Conservation (phyloP, 1,139 yeast genomes). For the Scheffersomyces lignicola region DNA sequence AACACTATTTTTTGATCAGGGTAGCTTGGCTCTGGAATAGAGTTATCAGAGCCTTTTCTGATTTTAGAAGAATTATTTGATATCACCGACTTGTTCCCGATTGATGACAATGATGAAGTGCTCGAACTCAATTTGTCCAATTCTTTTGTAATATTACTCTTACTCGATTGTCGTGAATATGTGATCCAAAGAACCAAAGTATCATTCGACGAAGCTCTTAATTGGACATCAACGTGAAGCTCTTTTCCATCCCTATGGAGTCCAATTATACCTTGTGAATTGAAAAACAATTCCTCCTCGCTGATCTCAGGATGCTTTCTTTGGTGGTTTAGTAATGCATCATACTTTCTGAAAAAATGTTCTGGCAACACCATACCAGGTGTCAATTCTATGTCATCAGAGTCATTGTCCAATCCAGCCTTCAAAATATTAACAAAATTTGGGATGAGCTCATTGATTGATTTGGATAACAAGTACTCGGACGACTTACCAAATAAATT, state of each 20-base stretch:
- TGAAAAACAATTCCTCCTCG: constrained; percentile 51
- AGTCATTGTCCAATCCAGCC: constrained; percentile 42
- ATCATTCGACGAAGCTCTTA: constrained; percentile 64
- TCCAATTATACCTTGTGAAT: constrained; percentile 67
- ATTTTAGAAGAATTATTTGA: constrained; percentile 5
- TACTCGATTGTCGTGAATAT: constrained; percentile 54
- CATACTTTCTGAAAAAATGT: constrained; percentile 74
- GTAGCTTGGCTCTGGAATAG: not conserved
- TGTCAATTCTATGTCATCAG: constrained; percentile 43
- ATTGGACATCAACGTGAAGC: constrained; percentile 73
- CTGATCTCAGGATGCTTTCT: constrained; percentile 13
- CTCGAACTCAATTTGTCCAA: constrained; percentile 26
- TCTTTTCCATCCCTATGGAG: constrained; percentile 67
- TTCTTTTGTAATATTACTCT: constrained; percentile 23
- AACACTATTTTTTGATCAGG: not conserved
- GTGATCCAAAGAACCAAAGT: constrained; percentile 83
- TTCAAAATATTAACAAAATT: constrained; percentile 56
- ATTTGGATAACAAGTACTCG: constrained; percentile 47
- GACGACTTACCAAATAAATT: constrained; percentile 70
- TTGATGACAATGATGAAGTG: constrained; percentile 16
- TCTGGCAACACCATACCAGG: constrained; percentile 73
- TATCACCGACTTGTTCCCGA: constrained; percentile 7
- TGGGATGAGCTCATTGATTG: constrained; percentile 65
- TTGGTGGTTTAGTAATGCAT: constrained; percentile 26
- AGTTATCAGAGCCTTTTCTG: not conserved